Conservation (phyloP, 495 filamentous ascomycete species). For the Neurospora tetrasperma region DNA sequence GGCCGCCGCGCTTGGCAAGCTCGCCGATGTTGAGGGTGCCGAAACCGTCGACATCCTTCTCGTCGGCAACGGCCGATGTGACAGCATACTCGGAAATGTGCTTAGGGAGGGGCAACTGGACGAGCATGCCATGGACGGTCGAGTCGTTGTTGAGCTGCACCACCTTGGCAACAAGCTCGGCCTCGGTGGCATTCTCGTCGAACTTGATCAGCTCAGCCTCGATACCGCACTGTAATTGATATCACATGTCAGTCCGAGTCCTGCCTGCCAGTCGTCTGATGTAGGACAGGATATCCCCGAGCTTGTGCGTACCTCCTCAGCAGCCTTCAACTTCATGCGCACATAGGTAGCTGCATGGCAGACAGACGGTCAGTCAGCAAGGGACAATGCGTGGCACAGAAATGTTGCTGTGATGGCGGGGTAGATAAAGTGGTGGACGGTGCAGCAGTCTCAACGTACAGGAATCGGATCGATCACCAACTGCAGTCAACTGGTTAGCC, state of each 20-base stretch:
- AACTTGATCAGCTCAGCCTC: conserved; percentile 75
- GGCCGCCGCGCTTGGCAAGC: conserved; percentile 84
- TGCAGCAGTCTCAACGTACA: conserved; percentile 45
- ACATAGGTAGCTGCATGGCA: conserved; percentile 76
- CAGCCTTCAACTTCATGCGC: conserved; percentile 98
- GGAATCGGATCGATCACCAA: conserved; percentile 85
- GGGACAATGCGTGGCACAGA: background rate
- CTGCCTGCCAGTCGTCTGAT: background rate
- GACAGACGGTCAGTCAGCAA: conserved; percentile 4
- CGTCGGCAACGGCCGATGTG: conserved; percentile 79
- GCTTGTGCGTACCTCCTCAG: conserved; percentile 61
- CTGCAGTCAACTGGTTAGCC: conserved; percentile 29
- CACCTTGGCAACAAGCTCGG: conserved; percentile 75
- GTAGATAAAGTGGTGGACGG: background rate
- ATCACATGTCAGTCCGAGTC: background rate
- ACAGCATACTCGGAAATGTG: conserved; percentile 82
- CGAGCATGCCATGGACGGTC: conserved; percentile 79
- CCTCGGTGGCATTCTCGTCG: conserved; percentile 69
- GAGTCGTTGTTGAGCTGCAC: conserved; percentile 78
- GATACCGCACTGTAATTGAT: conserved; percentile 63
- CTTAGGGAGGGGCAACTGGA: conserved; percentile 82
- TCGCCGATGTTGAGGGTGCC: conserved; percentile 89
- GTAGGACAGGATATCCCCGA: conserved; percentile 1
- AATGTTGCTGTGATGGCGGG: background rate
- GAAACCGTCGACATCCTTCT: conserved; percentile 98